These are phyloP conservation scores for Linderina pennispora DNA, from an alignment of 192 early-diverging fungal species.

Conservation along the genomic window DNA sequence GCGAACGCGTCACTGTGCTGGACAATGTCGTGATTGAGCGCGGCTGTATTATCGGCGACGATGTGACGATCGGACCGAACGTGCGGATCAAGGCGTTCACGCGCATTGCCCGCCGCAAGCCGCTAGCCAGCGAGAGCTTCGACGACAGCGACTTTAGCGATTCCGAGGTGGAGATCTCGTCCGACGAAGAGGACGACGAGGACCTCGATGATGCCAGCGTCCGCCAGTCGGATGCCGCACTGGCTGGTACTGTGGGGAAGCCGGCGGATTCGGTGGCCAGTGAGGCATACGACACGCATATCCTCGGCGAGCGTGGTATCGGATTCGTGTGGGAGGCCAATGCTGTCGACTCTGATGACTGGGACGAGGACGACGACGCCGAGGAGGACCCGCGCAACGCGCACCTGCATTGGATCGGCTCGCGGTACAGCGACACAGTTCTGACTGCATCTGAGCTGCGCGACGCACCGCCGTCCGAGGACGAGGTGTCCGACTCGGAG, in stretches of 20 bases:
- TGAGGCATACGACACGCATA: slow-evolving; percentile 31
- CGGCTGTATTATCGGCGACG: slow-evolving; percentile 71
- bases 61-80: slow-evolving; percentile 65
- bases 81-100: slow-evolving; percentile 60
- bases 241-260: not conserved
- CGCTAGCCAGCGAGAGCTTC: slow-evolving; percentile 4
- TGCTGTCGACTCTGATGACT: slow-evolving; percentile 31
- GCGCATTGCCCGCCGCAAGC: slow-evolving; percentile 46
- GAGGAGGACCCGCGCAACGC: slow-evolving; percentile 5
- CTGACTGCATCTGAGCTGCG: not conserved
- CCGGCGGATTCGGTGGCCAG: no score
- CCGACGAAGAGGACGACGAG: slow-evolving; percentile 42
- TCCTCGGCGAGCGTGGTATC: slow-evolving; percentile 51
- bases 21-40: slow-evolving; percentile 60
- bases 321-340: slow-evolving; percentile 56
- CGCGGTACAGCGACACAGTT: slow-evolving; percentile 7
- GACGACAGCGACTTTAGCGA: slow-evolving; percentile 8
- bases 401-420: slow-evolving; percentile 28
- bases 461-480: slow-evolving; percentile 13
- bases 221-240: not conserved
- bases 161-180: slow-evolving; percentile 9
- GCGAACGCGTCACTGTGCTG: slow-evolving; percentile 58
- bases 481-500: slow-evolving; percentile 7
- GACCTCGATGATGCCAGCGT: slow-evolving; percentile 12
- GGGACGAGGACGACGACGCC: slow-evolving; percentile 49